Conservation (phyloP, 192 early-diverging fungal species). For the Obelidium mucronatum region DNA sequence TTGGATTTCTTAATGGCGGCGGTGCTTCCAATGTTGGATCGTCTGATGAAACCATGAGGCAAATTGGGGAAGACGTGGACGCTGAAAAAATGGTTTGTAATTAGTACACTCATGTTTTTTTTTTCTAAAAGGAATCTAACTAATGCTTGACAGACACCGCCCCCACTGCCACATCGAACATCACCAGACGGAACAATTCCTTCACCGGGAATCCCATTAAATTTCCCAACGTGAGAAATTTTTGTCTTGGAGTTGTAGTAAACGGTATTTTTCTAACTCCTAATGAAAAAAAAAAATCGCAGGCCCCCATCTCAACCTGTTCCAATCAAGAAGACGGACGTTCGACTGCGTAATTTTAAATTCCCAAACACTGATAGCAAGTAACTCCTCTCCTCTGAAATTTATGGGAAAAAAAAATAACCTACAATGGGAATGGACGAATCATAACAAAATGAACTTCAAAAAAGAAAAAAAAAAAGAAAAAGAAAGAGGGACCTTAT, state of each 20-base stretch:
- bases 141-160: not conserved
- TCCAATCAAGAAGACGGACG: constrained; percentile 19
- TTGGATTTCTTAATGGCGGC: constrained; percentile 1
- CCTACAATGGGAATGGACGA: too few species aligned
- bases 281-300: too few species aligned
- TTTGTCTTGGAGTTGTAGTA: not conserved
- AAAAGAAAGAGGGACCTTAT: too few species aligned
- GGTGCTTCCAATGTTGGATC: not conserved
- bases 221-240: constrained; percentile 16
- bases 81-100: constrained; percentile 17
- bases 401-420: too few species aligned
- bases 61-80: not conserved
- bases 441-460: too few species aligned
- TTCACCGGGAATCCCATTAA: not conserved
- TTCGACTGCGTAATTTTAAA: constrained; percentile 5
- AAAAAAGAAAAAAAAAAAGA: too few species aligned
- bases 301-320: constrained; percentile 25
- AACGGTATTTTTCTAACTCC: not conserved
- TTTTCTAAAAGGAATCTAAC: not conserved
- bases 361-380: not conserved
- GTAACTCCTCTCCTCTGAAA: not conserved
- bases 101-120: not conserved
- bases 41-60: not conserved
- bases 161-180: constrained; percentile 19
- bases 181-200: not conserved